Evolutionary conservation across 2,329 filamentous ascomycete genomes (phyloP).

Genomic region (Dactylellina cionopaga): DNA sequence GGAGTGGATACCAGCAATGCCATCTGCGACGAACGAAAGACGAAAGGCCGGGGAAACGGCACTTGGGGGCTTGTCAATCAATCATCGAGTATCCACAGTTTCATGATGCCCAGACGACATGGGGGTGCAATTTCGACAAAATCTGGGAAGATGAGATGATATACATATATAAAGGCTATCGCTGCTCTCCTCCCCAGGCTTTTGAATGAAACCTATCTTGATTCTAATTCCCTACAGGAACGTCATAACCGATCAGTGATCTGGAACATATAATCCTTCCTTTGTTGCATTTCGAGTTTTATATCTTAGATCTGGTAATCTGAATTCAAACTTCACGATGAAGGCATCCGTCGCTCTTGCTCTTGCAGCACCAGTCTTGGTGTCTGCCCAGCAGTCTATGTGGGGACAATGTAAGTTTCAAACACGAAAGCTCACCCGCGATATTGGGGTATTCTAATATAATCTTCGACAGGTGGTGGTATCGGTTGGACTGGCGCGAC

Average conservation of each 20-base stretch:
- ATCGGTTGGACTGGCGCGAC: constrained; percentile 42
- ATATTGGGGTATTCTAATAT: not conserved
- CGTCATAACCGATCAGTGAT: constrained; percentile 37
- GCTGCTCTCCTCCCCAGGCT: constrained; percentile 1
- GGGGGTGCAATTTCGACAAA: not conserved
- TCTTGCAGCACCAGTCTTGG: constrained; percentile 44
- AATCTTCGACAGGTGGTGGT: constrained; percentile 34
- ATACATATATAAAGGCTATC: constrained; percentile 45
- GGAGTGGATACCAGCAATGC: constrained; percentile 15
- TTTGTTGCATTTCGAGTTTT: constrained; percentile 12
- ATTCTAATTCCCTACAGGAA: constrained; percentile 16
- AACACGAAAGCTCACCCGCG: not conserved
- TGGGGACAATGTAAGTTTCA: constrained; percentile 50
- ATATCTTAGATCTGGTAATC: constrained; percentile 46
- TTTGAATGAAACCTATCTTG: constrained; percentile 27
- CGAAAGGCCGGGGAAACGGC: constrained; percentile 37
- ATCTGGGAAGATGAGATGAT: constrained; percentile 8
- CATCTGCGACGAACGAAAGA: not conserved
- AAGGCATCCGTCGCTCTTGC: constrained; percentile 41
- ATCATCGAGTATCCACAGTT: constrained; percentile 13
- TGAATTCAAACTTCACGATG: constrained; percentile 36
- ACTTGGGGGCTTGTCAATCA: not conserved
- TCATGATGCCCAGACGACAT: constrained; percentile 20
- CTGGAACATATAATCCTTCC: constrained; percentile 14
- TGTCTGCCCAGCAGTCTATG: constrained; percentile 39